Percentiles rank a stretch among this genome's conserved stretches.
Conservation (phyloP, 2,329 filamentous ascomycete species). For the Colletotrichum camelliae region DNA sequence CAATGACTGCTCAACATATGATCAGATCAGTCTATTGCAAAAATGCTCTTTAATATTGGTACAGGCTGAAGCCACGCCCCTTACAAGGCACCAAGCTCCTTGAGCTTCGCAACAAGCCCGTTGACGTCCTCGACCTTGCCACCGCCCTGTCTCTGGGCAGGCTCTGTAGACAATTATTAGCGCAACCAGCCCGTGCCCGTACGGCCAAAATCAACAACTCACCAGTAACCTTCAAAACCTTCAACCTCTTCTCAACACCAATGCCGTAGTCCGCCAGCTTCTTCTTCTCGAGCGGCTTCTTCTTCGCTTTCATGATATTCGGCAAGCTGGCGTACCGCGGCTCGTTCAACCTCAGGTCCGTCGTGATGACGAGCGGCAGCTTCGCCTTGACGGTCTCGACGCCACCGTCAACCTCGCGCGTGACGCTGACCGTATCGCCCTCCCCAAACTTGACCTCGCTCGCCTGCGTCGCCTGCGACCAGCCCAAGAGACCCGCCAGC, state of each 20-base stretch:
- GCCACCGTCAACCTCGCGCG: conserved; percentile 93
- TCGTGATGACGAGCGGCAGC: conserved; percentile 93
- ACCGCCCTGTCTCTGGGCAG: conserved; percentile 84
- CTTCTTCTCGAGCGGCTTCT: conserved; percentile 97
- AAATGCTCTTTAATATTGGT: background rate
- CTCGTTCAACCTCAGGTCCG: conserved; percentile 92
- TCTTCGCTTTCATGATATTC: conserved; percentile 99
- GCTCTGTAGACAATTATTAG: conserved; percentile 63
- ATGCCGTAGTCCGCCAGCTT: conserved; percentile 82
- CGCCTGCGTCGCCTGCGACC: conserved; percentile 95
- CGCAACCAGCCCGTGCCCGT: background rate
- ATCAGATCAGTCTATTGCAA: conserved; percentile 12
- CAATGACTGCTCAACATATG: background rate
- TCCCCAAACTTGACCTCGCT: conserved; percentile 80
- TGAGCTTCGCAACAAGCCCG: conserved; percentile 90
- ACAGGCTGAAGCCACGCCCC: background rate
- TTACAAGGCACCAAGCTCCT: conserved; percentile 92
- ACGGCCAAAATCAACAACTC: conserved; percentile 36
- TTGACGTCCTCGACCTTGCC: conserved; percentile 98
- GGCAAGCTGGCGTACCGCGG: conserved; percentile 93
- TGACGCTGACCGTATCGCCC: conserved; percentile 75
- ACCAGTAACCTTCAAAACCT: conserved; percentile 89
- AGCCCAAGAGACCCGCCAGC: conserved; percentile 89
- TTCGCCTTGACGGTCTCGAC: conserved; percentile 86
- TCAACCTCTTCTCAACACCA: conserved; percentile 76